Base-by-base conservation (phyloP, 2,329 filamentous ascomycete genomes). In the Diaporthe humulicola region DNA sequence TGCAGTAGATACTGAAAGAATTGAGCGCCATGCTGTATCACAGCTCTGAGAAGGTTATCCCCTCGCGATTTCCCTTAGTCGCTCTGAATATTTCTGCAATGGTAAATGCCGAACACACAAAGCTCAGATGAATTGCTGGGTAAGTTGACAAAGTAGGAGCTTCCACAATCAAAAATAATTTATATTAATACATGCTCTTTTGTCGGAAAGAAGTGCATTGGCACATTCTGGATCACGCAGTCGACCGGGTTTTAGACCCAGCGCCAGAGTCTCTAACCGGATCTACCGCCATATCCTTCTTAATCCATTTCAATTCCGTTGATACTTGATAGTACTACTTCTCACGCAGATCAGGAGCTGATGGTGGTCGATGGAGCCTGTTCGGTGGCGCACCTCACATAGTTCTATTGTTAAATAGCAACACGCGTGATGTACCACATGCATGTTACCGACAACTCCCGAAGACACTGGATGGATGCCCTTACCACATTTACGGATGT, bases 121-220 rank as follows among this genome's bases (percentile, higher is more conserved):
- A 0, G 15, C 17, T 3, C 25, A 15, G 10, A 25, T 28, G 25
- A 12, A 17, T 2, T 54, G 10, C n/a, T 30, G 25, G 25, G n/a
- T 54, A 28, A 1, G 28, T 28, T 17, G 33, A 57, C 8, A 57
- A 0, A 5, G 12, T 36, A 56, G 22, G 8, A 22, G 3, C 12
- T 19, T 10, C 6, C 17, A 17, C 0, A 14, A 14, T 3, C 17
- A 9, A 6, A 4, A 7, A 22, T 0, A 6, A 10, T 1, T 22
- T 22, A 36, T 33, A 33, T 36, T n/a, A 22, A 19, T 28, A 57
- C 25, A 30, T 25, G 30, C 30, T n/a, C 19, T 17, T 6, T 33
- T 33, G 19, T 33, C 17, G 15, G 22, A 15, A 17, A 14, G 19
- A 2, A 56, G 8, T 33, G 30, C 45, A 22, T 22, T 33, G 17